Base-by-base conservation (phyloP, 192 early-diverging fungal species). In the Paraglomus brasilianum region DNA sequence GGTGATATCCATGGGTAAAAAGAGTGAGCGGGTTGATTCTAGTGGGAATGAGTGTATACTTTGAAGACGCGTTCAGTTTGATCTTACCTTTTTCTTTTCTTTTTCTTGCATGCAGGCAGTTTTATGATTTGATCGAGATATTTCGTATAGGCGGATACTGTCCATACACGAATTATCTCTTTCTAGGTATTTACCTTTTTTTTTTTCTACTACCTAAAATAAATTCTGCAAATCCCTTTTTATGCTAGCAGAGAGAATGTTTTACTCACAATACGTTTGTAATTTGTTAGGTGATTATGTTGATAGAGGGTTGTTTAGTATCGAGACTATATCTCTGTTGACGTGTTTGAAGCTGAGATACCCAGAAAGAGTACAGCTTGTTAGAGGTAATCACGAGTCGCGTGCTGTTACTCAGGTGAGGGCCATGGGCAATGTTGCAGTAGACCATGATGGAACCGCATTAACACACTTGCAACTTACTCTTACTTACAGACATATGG, bases 301-400 rank as follows among this genome's bases (percentile, higher is more conserved):
- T 8, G 93, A 94, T 77, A 78, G 93, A 56, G 93, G 93, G 61
- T 77, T 91, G 59, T 90, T 89, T 70, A 91, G 89, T 51, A 88
- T 98, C 10, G 95, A 98, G 72, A 97, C 95, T 17, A 97, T 98
- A 42, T 85, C 91, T 8, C 79, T 98, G 6, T 81, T 98, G 66
- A 85, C 87, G 1, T 93, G 92, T 70, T 74, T 97, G 1, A 98
- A 98, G 69, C 75, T 98, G 46, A 77, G 94, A 43, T 95, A 92
- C 75, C 96, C 96, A 2, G 79, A 86, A n/a, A 77, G 96, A 58
- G 87, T 98, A 14, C 90, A 91, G 47, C 78, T 98, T 24, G 83
- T 98, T 39, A 81, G 96, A 14, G 96, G 96, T 13, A 98, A 98
- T 77, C 96, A 98, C 66, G 96, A 98, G 77, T 91, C 91, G 17